Base-by-base conservation (phyloP, 805 yeast species). In the Saccharomycopsis sp. region DNA sequence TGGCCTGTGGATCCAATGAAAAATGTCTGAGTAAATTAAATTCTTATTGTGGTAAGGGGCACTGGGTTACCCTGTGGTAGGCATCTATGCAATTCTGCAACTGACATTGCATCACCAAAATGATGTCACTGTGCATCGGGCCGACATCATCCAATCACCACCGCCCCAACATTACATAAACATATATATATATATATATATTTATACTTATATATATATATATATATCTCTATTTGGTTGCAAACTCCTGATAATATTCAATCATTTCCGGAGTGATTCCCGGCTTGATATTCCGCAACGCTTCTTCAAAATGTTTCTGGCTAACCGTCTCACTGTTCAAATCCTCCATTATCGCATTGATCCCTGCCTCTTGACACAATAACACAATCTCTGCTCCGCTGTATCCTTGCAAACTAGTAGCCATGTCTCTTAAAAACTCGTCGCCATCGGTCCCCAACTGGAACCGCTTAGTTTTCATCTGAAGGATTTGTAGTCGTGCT, bases 331-430 rank as follows among this genome's bases (percentile, higher is more conserved):
- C 56, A 6, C 84, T 72, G 3, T 76, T 65, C 4, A 72, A 61
- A 51, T 84, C 65, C 53, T 86, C 96, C 81, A 86, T 87, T 47
- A 93, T 79, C 0, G 97, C 96, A n/a, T 84, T 77, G 9, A 93
- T 65, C 2, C 98, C 98, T 0, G 97, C 96, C 61, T 90, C 97
- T 60, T 89, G 97, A 55, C 96, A 86, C 17, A 90, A 61, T 17
- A 88, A 70, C 0, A 89, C 95, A 31, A 93, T 85, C 61, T 93
- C 98, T 0, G 97, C 96, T 29, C 99, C 99, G 0, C 97, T 88
- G 57, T 95, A 88, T 0, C 98, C 97, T 0, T 83, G 90, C 0
- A 96, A 85, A 4, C 64, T 56, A 1, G 54, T 61, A 0, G 95
- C 88, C 8, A 86, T 63, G 7, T 59, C 63, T 1, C 66, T 65